Evolutionary conservation across 805 yeast genomes (phyloP), one percentile per base, ranked within the genome.

Genomic region (Zygosaccharomyces rouxii): DNA sequence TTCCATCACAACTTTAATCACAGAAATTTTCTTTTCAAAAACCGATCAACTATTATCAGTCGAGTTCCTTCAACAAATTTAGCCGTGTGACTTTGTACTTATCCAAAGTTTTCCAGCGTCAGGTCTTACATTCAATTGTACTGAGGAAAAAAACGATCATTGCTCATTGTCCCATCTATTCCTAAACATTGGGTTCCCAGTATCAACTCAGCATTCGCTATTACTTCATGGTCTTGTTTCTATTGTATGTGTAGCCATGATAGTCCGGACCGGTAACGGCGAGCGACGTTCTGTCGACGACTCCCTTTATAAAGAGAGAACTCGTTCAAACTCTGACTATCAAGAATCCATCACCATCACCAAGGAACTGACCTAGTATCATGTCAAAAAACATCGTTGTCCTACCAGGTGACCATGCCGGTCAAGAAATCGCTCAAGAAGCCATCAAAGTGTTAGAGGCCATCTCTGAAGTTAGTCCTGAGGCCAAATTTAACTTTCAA

Each of bases 361-460:
- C 37, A 30, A 7, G 19, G 21, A 33, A 33, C 44, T 41, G 28
- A 19, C 18, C 19, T 16, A 39, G 18, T 13, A 29, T 28, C 18
- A 41, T 41, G 44, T 29, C 56, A 21, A 89, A 89, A 68, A 88
- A 78, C 47, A 83, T 92, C 59, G 95, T 94, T 31, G 79, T 92
- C 47, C 76, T 92, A 33, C 96, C 97, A 50, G 99, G 99, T 61
- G 99, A 94, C 74, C 98, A 94, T 66, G 96, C 87, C 53, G 99
- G 99, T 59, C 80, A 86, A 43, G 99, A 94, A 70, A 80, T 90
- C 55, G 80, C 86, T 48, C 82, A 74, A 22, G 97, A 90, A 74
- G 97, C 99, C 42, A 81, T 90, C 61, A 92, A 92, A 68, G 97
- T 94, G 28, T 76, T 94, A 52, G 75, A 81, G 50, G 89, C 96